Base-by-base conservation (phyloP, 768 basidiomycete genomes). In the Kwoniella sp. region DNA sequence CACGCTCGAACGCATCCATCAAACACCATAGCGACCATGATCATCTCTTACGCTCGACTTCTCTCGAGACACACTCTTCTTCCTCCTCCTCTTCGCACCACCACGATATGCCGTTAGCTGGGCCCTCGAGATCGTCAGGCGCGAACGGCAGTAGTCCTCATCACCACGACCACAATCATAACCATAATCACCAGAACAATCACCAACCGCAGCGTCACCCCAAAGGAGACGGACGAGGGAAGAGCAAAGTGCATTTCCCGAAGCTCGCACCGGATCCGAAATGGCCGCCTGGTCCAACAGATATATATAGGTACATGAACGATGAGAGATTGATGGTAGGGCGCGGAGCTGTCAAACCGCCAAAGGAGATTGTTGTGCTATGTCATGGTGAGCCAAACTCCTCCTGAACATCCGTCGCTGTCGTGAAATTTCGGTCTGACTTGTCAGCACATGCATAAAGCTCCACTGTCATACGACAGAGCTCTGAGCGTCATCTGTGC, bases 301-400 rank as follows among this genome's bases (percentile, higher is more conserved):
- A 73, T 38, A 83, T 83, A 51, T 76, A 79, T 56, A 57, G 75
- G 47, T 81, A 97, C 3, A 86, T 96, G 72, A 82, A 83, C 53
- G 87, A 91, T 72, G 92, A 94, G 2, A 84, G 87, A 0, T 84
- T 98, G 29, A 90, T 86, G 70, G 86, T 93, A 67, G 92, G 41
- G 3, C 41, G 62, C 23, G 67, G 71, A 4, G 60, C 91, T 2
- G 85, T 91, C 69, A 85, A 84, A 4, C 93, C 96, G 1, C 87
- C 95, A 5, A 66, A 65, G 31, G 87, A 91, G 79, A 92, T 93
- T 1, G 88, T 99, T 62, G 92, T 95, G 2, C 85, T 98, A n/a
- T 96, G 92, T 76, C 95, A 99, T 82, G 95, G 94, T 92, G 73
- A 72, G 86, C 79, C n/a, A n/a, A n/a, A n/a, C n/a, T n/a, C n/a